phyloP scores from a whole-genome alignment of 169 alveolate species.

The Plasmodium malariae region DNA sequence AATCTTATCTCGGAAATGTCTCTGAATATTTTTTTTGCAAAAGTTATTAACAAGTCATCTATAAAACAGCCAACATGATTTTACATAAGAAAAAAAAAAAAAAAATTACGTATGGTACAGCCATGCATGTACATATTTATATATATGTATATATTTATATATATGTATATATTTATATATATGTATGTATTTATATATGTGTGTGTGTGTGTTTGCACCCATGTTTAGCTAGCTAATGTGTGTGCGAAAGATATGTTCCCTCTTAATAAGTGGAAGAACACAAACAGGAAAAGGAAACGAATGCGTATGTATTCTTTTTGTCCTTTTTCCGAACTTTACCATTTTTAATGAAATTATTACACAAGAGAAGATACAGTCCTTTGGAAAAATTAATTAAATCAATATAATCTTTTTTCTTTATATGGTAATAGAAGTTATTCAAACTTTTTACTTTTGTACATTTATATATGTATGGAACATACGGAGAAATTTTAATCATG shows the following conservation, averaged over 20 bases:
- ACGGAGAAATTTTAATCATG: slow-evolving; percentile 30
- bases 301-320: slow-evolving; percentile 3
- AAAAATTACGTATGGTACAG: neutral
- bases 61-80: neutral
- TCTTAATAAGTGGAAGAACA: too few relatives aligned
- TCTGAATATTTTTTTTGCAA: slow-evolving; percentile 31
- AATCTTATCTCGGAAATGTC: neutral
- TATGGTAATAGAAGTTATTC: slow-evolving; percentile 27
- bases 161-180: neutral
- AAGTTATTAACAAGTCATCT: slow-evolving; percentile 33
- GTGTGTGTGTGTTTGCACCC: neutral
- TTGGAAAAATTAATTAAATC: slow-evolving; percentile 63
- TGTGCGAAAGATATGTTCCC: too few relatives aligned
- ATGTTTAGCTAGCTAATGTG: too few relatives aligned
- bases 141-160: neutral
- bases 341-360: slow-evolving; percentile 20
- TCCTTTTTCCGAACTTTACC: slow-evolving; percentile 19
- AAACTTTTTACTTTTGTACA: slow-evolving; percentile 26
- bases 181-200: neutral
- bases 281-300: too few relatives aligned
- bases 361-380: slow-evolving; percentile 40
- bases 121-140: neutral
- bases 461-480: slow-evolving; percentile 61
- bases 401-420: slow-evolving; percentile 20
- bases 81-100: slow-evolving; percentile 3